A percentile compares a stretch with the other conserved stretches of the same genome.
Conservation (phyloP, 2,329 filamentous ascomycete genomes). For the Sclerotinia minor region DNA sequence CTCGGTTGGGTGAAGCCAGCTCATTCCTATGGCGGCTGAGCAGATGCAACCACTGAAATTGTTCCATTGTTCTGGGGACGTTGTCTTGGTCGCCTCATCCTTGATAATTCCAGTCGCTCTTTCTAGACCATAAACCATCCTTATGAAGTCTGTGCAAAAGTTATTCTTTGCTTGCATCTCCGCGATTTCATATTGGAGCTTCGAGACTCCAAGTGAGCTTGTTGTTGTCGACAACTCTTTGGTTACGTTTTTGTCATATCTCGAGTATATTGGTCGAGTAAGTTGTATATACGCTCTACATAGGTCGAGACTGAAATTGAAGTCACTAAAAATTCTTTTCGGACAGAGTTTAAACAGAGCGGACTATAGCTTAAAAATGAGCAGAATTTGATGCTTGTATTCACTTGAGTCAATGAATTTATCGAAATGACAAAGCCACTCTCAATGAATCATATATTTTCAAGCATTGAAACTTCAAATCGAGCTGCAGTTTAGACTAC, state of each 20-base stretch:
- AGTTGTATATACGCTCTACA: slow-evolving; percentile 18
- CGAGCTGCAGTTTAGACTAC: too few species aligned
- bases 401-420: too few species aligned
- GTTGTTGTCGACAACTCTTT: not conserved
- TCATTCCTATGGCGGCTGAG: slow-evolving; percentile 2
- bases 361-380: too few species aligned
- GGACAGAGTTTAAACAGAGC: too few species aligned
- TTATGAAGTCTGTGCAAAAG: slow-evolving; percentile 16
- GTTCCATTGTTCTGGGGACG: not conserved
- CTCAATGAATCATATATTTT: too few species aligned
- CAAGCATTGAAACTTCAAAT: too few species aligned
- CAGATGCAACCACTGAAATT: not conserved
- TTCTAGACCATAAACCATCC: slow-evolving; percentile 16
- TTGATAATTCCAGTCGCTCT: slow-evolving; percentile 9
- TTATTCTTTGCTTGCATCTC: slow-evolving; percentile 1
- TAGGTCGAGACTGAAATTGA: slow-evolving; percentile 11
- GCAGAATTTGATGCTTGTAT: too few species aligned
- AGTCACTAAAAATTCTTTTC: not conserved
- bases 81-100: not conserved
- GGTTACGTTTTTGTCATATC: not conserved
- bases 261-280: slow-evolving; percentile 10
- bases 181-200: not conserved
- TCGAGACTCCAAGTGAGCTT: not conserved
- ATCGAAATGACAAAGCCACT: too few species aligned
- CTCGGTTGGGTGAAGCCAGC: not conserved